Percentiles rank a stretch among this genome's conserved stretches.
These are phyloP conservation scores for Penicillium vulpinum DNA, from an alignment of 2,329 filamentous ascomycete genomes.

Conservation along the genomic window DNA sequence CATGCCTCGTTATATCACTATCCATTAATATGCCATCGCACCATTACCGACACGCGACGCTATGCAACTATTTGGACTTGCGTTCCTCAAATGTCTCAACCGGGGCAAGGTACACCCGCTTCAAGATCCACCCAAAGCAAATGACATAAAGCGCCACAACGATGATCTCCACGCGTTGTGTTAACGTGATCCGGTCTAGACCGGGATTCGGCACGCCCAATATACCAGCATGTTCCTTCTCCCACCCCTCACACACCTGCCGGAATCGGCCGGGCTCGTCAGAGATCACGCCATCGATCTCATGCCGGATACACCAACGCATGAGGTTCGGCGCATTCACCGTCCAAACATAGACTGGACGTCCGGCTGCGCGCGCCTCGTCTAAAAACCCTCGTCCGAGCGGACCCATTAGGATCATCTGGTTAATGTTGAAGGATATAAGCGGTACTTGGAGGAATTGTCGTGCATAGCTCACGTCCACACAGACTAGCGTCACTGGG, in stretches of 20 bases:
- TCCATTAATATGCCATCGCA: not conserved
- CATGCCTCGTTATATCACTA: constrained; percentile 6
- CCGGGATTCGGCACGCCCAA: not conserved
- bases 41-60: not conserved
- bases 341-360: constrained; percentile 78
- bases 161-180: constrained; percentile 14
- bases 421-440: constrained; percentile 76
- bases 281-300: constrained; percentile 79
- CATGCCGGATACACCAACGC: constrained; percentile 70
- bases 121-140: constrained; percentile 22
- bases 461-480: constrained; percentile 59
- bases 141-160: constrained; percentile 12
- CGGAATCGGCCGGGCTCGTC: constrained; percentile 62
- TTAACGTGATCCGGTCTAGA: constrained; percentile 12
- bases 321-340: constrained; percentile 78
- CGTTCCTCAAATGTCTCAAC: constrained; percentile 11
- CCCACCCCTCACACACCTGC: constrained; percentile 19
- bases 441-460: constrained; percentile 65
- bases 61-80: constrained; percentile 11
- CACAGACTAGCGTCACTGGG: constrained; percentile 44
- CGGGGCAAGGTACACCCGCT: constrained; percentile 4
- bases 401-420: constrained; percentile 66
- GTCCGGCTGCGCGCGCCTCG: constrained; percentile 56
- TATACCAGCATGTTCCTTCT: constrained; percentile 10
- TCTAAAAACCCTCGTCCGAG: constrained; percentile 66